Percentiles rank a stretch among this genome's conserved stretches.
These are phyloP conservation scores for Phytophthora ramorum DNA, from an alignment of 352 stramenopile species.

Conservation along the genomic window DNA sequence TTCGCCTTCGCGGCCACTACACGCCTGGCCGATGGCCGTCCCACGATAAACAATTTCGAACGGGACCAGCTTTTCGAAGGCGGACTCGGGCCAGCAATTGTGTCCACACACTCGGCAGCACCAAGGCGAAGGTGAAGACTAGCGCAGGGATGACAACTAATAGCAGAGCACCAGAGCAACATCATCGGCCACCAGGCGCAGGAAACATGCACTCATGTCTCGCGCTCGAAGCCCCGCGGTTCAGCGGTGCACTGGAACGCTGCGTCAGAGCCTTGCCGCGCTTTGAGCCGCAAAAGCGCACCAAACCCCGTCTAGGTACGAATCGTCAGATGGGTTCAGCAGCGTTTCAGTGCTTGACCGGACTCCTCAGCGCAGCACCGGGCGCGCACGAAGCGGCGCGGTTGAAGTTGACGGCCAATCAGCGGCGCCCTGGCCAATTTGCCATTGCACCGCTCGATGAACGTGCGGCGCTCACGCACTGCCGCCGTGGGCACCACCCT, in stretches of 20 bases:
- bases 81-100: conserved; percentile 15
- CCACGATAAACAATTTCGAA: conserved; percentile 39
- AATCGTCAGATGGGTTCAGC: conserved; percentile 35
- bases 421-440: neutral
- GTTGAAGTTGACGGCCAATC: conserved; percentile 15
- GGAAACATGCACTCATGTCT: conserved; percentile 13
- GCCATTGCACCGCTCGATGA: too few relatives aligned
- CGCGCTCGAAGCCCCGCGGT: neutral
- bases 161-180: neutral
- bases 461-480: too few relatives aligned
- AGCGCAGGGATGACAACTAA: neutral
- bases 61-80: conserved; percentile 1
- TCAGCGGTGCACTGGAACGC: conserved; percentile 22
- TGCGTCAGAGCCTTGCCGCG: conserved; percentile 20
- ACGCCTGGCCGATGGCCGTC: conserved; percentile 6
- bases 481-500: too few relatives aligned
- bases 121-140: neutral
- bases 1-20: neutral
- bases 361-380: conserved; percentile 18
- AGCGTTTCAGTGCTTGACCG: conserved; percentile 34
- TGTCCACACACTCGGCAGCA: neutral
- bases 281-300: conserved; percentile 9
- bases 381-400: conserved; percentile 1
- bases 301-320: neutral
- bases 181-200: neutral